Evolutionary conservation across 208 protist genomes (phyloP).

Genomic region (Lotmaria passim): DNA sequence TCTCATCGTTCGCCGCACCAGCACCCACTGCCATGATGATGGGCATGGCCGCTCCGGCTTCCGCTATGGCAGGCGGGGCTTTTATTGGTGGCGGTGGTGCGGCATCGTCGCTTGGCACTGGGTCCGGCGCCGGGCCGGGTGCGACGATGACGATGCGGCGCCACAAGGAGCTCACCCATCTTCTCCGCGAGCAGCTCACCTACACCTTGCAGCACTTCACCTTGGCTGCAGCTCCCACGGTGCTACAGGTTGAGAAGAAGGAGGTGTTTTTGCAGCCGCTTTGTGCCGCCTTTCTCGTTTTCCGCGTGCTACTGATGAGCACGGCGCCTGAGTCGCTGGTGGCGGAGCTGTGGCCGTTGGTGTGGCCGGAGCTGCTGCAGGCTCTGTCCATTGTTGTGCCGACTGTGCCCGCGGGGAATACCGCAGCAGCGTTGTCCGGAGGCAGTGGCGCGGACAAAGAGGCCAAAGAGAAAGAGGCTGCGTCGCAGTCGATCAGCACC

Average conservation of each 20-base stretch:
- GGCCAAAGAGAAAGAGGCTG: neutral
- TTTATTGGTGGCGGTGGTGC: no score
- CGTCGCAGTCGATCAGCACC: neutral
- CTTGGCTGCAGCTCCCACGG: slow-evolving; percentile 9
- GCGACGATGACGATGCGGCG: neutral
- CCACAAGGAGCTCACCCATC: slow-evolving; percentile 46
- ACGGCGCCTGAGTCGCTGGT: slow-evolving; percentile 29
- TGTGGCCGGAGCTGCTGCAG: slow-evolving; percentile 47
- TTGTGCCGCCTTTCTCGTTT: slow-evolving; percentile 53
- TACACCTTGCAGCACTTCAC: slow-evolving; percentile 38
- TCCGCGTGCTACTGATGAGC: slow-evolving; percentile 62
- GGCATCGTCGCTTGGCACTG: no score
- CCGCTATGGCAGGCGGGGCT: neutral
- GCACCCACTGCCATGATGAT: neutral
- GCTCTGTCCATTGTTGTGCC: slow-evolving; percentile 5
- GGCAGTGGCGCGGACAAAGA: no score
- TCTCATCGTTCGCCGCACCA: slow-evolving; percentile 10
- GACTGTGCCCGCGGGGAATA: neutral
- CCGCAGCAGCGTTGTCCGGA: slow-evolving; percentile 1
- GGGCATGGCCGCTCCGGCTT: neutral
- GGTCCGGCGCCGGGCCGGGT: neutral
- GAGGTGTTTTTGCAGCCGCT: slow-evolving; percentile 36
- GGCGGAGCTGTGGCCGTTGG: slow-evolving; percentile 54
- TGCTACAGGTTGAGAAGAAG: slow-evolving; percentile 22
- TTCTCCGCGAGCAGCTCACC: slow-evolving; percentile 53